Percentiles rank a stretch among this genome's conserved stretches.
These are phyloP conservation scores for Thielaviopsis populi DNA, from an alignment of 2,329 filamentous ascomycete genomes.

Conservation along the genomic window DNA sequence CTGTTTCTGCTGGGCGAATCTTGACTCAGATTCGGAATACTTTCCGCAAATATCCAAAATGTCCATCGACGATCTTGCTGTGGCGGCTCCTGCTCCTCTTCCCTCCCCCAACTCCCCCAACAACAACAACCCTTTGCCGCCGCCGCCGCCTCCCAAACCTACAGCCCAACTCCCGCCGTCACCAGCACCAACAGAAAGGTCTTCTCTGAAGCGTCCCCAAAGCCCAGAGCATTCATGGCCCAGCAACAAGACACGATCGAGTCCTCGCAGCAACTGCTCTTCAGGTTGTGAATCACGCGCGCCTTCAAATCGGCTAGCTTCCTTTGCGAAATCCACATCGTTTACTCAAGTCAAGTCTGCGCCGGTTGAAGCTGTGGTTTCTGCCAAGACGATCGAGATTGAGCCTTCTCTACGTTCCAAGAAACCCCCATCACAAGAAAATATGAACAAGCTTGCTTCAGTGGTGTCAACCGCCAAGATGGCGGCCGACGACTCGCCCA, in stretches of 20 bases:
- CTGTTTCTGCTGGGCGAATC: not conserved
- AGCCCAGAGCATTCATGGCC: constrained; percentile 10
- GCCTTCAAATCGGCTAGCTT: constrained; percentile 10
- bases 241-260: constrained; percentile 10
- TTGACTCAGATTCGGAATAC: not conserved
- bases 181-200: constrained; percentile 4
- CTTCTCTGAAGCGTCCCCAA: constrained; percentile 9
- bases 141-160: not conserved
- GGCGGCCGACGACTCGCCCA: not conserved
- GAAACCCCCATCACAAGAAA: not conserved
- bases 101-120: not conserved
- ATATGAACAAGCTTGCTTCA: constrained; percentile 8
- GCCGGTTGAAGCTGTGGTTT: constrained; percentile 7
- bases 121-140: not conserved
- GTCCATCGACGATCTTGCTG: constrained; percentile 1
- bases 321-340: constrained; percentile 9
- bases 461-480: not conserved
- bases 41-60: not conserved
- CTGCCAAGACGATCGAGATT: constrained; percentile 7
- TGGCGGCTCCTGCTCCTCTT: constrained; percentile 1
- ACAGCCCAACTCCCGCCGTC: constrained; percentile 7
- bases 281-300: constrained; percentile 1
- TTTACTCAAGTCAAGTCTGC: constrained; percentile 8
- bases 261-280: not conserved
- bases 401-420: not conserved